phyloP scores from a whole-genome alignment of 2,329 filamentous ascomycete genomes.

The Monosporascus sp. region DNA sequence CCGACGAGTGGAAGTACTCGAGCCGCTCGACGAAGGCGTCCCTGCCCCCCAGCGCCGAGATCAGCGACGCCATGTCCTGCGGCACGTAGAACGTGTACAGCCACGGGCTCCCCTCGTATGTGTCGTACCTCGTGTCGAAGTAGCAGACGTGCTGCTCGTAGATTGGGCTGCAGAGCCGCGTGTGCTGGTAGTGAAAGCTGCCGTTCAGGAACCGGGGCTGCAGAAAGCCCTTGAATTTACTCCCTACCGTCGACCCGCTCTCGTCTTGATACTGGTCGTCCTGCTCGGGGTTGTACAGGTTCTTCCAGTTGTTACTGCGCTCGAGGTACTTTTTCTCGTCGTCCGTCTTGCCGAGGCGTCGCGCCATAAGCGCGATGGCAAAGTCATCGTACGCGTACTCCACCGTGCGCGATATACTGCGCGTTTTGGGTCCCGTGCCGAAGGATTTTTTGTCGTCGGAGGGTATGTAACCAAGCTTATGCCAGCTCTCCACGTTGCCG shows the following conservation, averaged over 20 bases:
- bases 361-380: slow-evolving; percentile 59
- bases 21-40: slow-evolving; percentile 54
- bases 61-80: slow-evolving; percentile 35
- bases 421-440: slow-evolving; percentile 60
- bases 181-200: slow-evolving; percentile 62
- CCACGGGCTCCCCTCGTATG: slow-evolving; percentile 56
- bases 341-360: slow-evolving; percentile 43
- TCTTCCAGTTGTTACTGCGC: slow-evolving; percentile 64
- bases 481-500: slow-evolving; percentile 68
- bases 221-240: slow-evolving; percentile 63
- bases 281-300: slow-evolving; percentile 52
- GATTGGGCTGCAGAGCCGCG: slow-evolving; percentile 52
- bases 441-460: slow-evolving; percentile 58
- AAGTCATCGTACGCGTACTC: slow-evolving; percentile 82
- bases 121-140: slow-evolving; percentile 37
- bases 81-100: slow-evolving; percentile 62
- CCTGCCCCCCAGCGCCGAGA: slow-evolving; percentile 49
- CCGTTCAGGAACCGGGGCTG: slow-evolving; percentile 63
- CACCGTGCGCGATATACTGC: slow-evolving; percentile 67
- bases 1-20: slow-evolving; percentile 59
- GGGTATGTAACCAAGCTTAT: slow-evolving; percentile 65
- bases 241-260: slow-evolving; percentile 22
- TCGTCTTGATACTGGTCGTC: slow-evolving; percentile 24
- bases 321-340: slow-evolving; percentile 57
- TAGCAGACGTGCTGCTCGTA: slow-evolving; percentile 45